These are phyloP conservation scores for Castanea mollissima DNA, from an alignment of 306 rosid species.

Conservation along the genomic window DNA sequence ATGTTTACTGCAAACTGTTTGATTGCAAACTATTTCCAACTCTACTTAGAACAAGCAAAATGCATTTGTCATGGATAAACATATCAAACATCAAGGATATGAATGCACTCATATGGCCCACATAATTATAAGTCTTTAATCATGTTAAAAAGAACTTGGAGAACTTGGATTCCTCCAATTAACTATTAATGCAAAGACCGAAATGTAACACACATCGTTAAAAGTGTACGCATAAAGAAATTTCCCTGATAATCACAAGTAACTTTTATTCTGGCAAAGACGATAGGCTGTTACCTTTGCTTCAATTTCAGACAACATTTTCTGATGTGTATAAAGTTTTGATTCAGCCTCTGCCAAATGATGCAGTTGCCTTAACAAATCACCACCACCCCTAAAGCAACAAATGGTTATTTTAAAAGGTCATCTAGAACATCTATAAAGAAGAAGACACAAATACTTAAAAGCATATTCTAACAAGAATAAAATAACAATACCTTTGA, in stretches of 20 bases:
- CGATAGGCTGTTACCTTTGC: slow-evolving; percentile 50
- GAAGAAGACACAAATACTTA: slow-evolving; percentile 17
- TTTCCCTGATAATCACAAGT: not conserved
- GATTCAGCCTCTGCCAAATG: slow-evolving; percentile 74
- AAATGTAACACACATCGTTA: not conserved
- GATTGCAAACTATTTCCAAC: not conserved
- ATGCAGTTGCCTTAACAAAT: slow-evolving; percentile 77
- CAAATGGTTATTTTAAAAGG: slow-evolving; percentile 12
- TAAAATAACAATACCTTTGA: not conserved
- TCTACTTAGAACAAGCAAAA: not conserved
- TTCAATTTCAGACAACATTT: slow-evolving; percentile 63
- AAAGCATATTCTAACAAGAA: slow-evolving; percentile 14
- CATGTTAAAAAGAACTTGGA: not conserved
- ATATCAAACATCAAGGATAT: not conserved
- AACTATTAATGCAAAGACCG: not conserved
- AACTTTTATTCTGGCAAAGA: not conserved
- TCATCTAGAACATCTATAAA: slow-evolving; percentile 10
- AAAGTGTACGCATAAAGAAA: not conserved
- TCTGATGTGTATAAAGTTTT: slow-evolving; percentile 63
- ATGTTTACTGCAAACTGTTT: not conserved
- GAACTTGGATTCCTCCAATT: not conserved
- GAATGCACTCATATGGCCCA: not conserved
- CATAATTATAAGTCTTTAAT: not conserved
- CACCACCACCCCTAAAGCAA: slow-evolving; percentile 83
- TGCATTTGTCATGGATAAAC: not conserved